Percentiles rank a stretch among this genome's conserved stretches.
Conservation (phyloP, 257 asterid genomes). For the Nicotiana undulata region DNA sequence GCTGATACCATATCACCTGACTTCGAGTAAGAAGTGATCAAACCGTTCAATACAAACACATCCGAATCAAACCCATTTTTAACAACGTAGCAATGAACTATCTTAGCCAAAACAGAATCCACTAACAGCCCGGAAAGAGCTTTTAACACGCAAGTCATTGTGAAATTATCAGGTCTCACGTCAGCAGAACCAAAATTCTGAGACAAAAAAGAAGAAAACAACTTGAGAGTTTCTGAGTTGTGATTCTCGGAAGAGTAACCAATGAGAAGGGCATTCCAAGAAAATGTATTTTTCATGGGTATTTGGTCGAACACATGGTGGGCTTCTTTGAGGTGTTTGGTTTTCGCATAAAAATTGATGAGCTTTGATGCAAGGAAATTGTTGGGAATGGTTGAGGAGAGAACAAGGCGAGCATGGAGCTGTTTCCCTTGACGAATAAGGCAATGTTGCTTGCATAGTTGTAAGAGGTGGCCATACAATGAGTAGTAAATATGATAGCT, state of each 20-base stretch:
- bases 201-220: constrained; percentile 26
- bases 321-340: constrained; percentile 31
- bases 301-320: constrained; percentile 79
- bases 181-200: constrained; percentile 16
- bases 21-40: constrained; percentile 66
- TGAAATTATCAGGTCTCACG: constrained; percentile 51
- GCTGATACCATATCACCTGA: constrained; percentile 60
- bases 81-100: constrained; percentile 51
- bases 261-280: constrained; percentile 76
- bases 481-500: constrained; percentile 36
- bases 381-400: constrained; percentile 41
- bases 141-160: constrained; percentile 70
- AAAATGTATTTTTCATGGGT: constrained; percentile 51
- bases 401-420: constrained; percentile 59
- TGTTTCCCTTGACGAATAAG: constrained; percentile 60
- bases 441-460: constrained; percentile 51
- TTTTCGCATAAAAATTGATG: constrained; percentile 47
- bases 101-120: constrained; percentile 19
- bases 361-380: constrained; percentile 81
- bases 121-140: constrained; percentile 49
- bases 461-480: constrained; percentile 52
- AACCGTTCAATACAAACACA: constrained; percentile 62
- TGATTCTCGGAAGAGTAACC: constrained; percentile 38
- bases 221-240: constrained; percentile 37
- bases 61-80: constrained; percentile 55